Conservation (phyloP, 148 eudicot genomes). For the Fagopyrum tataricum region DNA sequence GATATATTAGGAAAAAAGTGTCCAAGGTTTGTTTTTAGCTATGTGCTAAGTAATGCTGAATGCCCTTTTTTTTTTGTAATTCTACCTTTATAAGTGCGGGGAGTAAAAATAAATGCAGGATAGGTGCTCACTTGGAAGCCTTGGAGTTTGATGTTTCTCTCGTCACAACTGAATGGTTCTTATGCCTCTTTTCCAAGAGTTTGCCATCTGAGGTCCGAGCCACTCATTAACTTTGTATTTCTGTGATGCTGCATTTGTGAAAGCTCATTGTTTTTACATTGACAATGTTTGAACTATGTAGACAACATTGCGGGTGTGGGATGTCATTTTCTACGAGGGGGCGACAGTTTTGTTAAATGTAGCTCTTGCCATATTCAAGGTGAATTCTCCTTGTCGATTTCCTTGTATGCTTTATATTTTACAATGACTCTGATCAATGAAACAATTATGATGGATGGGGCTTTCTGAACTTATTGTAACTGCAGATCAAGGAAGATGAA, state of each 20-base stretch:
- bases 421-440: neutral
- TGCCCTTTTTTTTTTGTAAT: neutral
- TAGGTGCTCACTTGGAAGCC: constrained; percentile 83
- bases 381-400: constrained; percentile 14
- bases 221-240: neutral
- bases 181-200: constrained; percentile 95
- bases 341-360: constrained; percentile 77
- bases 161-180: constrained; percentile 93
- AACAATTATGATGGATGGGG: neutral
- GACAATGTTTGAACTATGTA: constrained; percentile 22
- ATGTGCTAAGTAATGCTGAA: neutral
- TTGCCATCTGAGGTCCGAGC: constrained; percentile 85
- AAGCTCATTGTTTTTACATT: neutral
- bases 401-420: neutral
- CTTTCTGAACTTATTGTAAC: neutral
- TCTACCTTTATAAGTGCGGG: neutral
- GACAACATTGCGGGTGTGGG: constrained; percentile 98
- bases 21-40: constrained; percentile 43
- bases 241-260: neutral
- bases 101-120: constrained; percentile 41
- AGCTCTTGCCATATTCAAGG: constrained; percentile 97
- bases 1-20: constrained; percentile 76
- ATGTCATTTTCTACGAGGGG: constrained; percentile 92
- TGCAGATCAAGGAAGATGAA: constrained; percentile 96
- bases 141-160: constrained; percentile 93